Conservation (phyloP, 2,329 filamentous ascomycete species). For the Thielaviopsis populi region DNA sequence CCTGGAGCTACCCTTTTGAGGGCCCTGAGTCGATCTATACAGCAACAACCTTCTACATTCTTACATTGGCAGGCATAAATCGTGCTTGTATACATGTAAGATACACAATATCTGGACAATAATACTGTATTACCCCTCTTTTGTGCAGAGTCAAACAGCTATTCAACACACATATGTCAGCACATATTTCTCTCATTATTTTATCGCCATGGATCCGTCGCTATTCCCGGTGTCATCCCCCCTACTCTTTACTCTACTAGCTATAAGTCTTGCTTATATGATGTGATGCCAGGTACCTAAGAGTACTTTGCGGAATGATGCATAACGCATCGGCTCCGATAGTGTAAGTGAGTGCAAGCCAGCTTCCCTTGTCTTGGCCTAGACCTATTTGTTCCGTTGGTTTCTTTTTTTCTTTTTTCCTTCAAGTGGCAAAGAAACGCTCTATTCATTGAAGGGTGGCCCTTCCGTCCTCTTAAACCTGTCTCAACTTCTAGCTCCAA, state of each 20-base stretch:
- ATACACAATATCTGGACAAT: no score
- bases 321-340: background rate
- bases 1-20: no score
- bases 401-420: background rate
- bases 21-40: no score
- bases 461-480: background rate
- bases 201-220: background rate
- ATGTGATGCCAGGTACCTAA: background rate
- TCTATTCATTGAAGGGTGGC: background rate
- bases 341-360: background rate
- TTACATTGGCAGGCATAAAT: no score
- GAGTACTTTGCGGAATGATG: background rate
- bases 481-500: background rate
- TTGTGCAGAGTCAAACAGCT: background rate
- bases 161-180: background rate
- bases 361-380: background rate
- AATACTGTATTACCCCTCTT: background rate
- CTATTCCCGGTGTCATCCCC: slow-evolving; percentile 2
- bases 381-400: background rate
- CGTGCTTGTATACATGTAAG: no score
- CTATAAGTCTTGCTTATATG: background rate
- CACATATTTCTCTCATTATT: background rate
- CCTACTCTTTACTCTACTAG: no score
- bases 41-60: no score
- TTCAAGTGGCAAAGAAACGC: background rate